Evolutionary conservation across 345 rosid species (phyloP).

Genomic region (Lepidium africanum): DNA sequence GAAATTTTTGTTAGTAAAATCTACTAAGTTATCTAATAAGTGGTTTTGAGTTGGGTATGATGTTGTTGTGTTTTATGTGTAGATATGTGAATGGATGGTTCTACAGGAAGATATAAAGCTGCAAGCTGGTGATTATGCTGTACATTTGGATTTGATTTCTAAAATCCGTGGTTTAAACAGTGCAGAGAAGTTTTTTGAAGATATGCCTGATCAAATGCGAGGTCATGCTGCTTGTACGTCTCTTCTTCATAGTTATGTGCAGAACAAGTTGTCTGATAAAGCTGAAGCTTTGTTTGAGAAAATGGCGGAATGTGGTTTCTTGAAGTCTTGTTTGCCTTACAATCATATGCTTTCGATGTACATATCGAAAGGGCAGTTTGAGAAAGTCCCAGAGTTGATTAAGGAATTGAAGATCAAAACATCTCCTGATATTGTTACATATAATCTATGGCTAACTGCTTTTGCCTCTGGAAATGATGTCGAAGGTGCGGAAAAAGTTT

Average conservation of each 20-base stretch:
- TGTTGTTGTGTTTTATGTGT: neutral
- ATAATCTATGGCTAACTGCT: conserved; percentile 56
- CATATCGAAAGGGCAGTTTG: conserved; percentile 43
- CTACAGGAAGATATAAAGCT: conserved; percentile 62
- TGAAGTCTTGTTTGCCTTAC: conserved; percentile 57
- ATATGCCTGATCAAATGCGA: conserved; percentile 67
- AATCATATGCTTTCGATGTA: conserved; percentile 74
- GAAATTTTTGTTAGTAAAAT: neutral
- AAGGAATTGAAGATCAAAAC: conserved; percentile 52
- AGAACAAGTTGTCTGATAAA: conserved; percentile 43
- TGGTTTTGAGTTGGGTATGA: conserved; percentile 4
- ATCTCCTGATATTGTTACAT: conserved; percentile 66
- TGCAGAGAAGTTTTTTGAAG: conserved; percentile 90
- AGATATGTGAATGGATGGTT: conserved; percentile 97
- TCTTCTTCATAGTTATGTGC: conserved; percentile 77
- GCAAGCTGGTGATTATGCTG: conserved; percentile 79
- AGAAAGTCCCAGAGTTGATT: conserved; percentile 47
- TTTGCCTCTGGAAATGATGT: conserved; percentile 49
- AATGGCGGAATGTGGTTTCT: conserved; percentile 66
- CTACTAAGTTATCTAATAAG: neutral
- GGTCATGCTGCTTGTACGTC: conserved; percentile 56
- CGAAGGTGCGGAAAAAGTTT: conserved; percentile 55
- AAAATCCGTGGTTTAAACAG: conserved; percentile 74
- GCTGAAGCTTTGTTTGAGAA: conserved; percentile 77
- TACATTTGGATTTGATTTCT: conserved; percentile 77